These are phyloP conservation scores for Blastobotrys proliferans DNA, from an alignment of 1,139 yeast species.

Conservation along the genomic window DNA sequence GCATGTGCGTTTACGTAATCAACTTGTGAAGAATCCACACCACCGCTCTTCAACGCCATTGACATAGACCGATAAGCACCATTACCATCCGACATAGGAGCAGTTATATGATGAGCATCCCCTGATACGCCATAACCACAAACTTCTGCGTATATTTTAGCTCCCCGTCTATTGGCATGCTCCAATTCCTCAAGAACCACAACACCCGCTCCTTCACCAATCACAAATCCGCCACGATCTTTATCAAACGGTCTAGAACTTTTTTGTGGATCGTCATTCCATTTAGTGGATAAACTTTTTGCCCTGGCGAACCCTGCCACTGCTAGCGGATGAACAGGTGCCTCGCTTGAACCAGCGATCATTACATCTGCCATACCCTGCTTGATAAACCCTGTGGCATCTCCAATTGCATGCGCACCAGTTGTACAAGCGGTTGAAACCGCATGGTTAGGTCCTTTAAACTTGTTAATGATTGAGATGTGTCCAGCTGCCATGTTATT, in stretches of 20 bases:
- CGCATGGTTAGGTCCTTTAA: constrained; percentile 83
- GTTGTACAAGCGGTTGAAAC: constrained; percentile 97
- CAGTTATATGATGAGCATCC: constrained; percentile 90
- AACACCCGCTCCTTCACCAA: constrained; percentile 91
- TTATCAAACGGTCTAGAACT: constrained; percentile 89
- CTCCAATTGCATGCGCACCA: constrained; percentile 91
- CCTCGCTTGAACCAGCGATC: constrained; percentile 92
- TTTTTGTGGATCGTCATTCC: constrained; percentile 53
- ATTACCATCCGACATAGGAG: constrained; percentile 76
- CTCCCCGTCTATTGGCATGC: constrained; percentile 62
- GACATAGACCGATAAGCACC: constrained; percentile 86
- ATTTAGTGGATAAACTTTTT: constrained; percentile 66
- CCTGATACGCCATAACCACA: constrained; percentile 87
- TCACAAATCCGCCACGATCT: constrained; percentile 77
- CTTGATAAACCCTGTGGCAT: constrained; percentile 75
- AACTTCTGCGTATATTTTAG: constrained; percentile 69
- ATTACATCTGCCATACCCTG: constrained; percentile 81
- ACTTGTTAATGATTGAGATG: constrained; percentile 69
- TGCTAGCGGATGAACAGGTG: constrained; percentile 80
- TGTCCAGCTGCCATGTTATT: constrained; percentile 96
- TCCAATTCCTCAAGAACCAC: constrained; percentile 70
- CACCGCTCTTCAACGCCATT: constrained; percentile 59
- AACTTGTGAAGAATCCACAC: constrained; percentile 43
- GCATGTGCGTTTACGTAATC: constrained; percentile 95
- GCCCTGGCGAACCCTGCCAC: constrained; percentile 92